These are phyloP conservation scores for Carex scoparia DNA, from an alignment of 176 grass and related monocot species.

Conservation along the genomic window DNA sequence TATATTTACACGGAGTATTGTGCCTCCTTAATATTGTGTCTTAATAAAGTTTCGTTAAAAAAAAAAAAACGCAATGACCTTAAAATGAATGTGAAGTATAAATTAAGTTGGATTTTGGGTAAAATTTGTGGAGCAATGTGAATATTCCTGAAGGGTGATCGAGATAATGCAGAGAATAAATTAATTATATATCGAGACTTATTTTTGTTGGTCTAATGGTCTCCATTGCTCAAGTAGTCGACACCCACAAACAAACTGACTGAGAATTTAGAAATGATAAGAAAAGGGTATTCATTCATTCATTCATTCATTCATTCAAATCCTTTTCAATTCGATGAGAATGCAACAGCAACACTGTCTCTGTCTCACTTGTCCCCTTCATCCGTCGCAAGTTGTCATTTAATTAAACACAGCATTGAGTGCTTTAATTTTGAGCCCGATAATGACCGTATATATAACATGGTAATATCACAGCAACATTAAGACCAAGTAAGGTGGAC, in stretches of 20 bases:
- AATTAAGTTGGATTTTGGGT: neutral
- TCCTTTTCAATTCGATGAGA: slow-evolving; percentile 15
- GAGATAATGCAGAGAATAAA: too few relatives aligned
- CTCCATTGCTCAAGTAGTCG: slow-evolving; percentile 10
- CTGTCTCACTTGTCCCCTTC: neutral
- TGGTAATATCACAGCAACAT: neutral
- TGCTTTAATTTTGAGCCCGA: neutral
- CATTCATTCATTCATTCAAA: neutral
- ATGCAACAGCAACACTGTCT: neutral
- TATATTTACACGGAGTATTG: too few relatives aligned
- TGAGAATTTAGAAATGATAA: neutral
- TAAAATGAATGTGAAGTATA: too few relatives aligned
- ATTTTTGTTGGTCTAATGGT: slow-evolving; percentile 5
- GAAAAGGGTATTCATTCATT: neutral
- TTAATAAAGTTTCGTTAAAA: neutral
- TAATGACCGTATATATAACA: neutral
- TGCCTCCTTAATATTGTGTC: too few relatives aligned
- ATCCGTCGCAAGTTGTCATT: neutral
- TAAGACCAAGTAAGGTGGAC: neutral
- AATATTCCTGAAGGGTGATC: neutral
- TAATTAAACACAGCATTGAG: neutral
- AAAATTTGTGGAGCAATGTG: neutral
- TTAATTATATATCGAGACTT: too few relatives aligned
- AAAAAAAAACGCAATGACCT: neutral
- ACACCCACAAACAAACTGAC: neutral